Base-by-base conservation (phyloP, 768 basidiomycete species). In the Ephemerocybe angulata region DNA sequence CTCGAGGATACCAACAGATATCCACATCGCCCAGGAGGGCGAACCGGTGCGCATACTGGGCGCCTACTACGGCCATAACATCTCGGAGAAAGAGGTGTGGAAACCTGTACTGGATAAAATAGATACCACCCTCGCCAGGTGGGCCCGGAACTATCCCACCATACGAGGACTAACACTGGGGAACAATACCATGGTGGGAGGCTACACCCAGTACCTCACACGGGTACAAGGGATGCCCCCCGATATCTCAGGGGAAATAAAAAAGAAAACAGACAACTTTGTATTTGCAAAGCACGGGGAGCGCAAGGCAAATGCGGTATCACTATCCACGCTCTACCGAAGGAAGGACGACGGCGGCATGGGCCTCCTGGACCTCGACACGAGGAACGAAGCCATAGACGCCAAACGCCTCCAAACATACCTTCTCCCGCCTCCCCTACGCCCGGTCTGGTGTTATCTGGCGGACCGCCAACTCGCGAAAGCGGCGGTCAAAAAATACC, bases 21-120 rank as follows among this genome's bases (percentile, higher is more conserved):
- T 73, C 0, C 59, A 64, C 24, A 72, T 77, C 22, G 62, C 66
- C 0, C 27, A 52, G 4, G 73, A 76, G 2, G 61, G 65, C 3
- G 63, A 70, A 47, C 53, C 67, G 1, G 59, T 69, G 0, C 15
- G 72, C 22, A 63, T 69, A 1, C 68, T 76, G 3, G 74, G 74
- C 0, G 66, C 68, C 0, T 70, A 60, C 54, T 22, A 72, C 0
- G 73, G 73, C 3, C 70, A 75, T 42, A 50, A 54, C 0, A 50
- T 66, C 0, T 52, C 68, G 7, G 22, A 63, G 1, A 30, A 54
- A 1, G 51, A 38, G 0, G 30, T 63, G 17, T 74, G 71, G 74
- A 49, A 49, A 0, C 52, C 57, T 1, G 55, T 61, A 0, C n/a
- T 73, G 2, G 67, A 69, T 28, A 68, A 64, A 46, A 63, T 71